Evolutionary conservation across 2,329 filamentous ascomycete species (phyloP).

Genomic region (Ceratocystis cubensis): DNA sequence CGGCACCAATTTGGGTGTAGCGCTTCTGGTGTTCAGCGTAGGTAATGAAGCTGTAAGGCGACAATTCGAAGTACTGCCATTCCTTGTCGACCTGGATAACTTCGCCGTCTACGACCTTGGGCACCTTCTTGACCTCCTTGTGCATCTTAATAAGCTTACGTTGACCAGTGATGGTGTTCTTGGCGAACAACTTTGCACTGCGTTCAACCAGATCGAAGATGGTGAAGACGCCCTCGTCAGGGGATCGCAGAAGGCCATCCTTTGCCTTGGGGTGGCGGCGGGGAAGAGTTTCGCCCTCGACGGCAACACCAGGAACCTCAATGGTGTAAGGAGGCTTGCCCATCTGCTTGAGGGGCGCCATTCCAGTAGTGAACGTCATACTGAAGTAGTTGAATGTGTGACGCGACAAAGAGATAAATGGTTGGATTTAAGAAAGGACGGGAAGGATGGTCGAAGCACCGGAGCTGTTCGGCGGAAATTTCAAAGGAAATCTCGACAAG

Average conservation of each 20-base stretch:
- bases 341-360: slow-evolving; percentile 43
- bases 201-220: slow-evolving; percentile 66
- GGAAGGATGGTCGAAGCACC: background rate
- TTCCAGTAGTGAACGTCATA: slow-evolving; percentile 33
- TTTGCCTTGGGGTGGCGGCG: slow-evolving; percentile 60
- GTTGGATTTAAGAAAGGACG: background rate
- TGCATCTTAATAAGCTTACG: slow-evolving; percentile 66
- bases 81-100: slow-evolving; percentile 74
- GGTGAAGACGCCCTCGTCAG: slow-evolving; percentile 58
- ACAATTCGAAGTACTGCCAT: slow-evolving; percentile 82
- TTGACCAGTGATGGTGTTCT: slow-evolving; percentile 54
- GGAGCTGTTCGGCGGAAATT: slow-evolving; percentile 5
- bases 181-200: slow-evolving; percentile 50
- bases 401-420: background rate
- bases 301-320: slow-evolving; percentile 54
- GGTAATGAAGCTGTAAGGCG: slow-evolving; percentile 60
- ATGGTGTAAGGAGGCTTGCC: slow-evolving; percentile 64
- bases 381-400: slow-evolving; percentile 13
- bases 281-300: slow-evolving; percentile 72
- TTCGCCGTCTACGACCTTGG: slow-evolving; percentile 75
- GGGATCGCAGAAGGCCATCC: slow-evolving; percentile 53
- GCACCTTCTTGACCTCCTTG: slow-evolving; percentile 75
- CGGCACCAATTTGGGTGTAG: slow-evolving; percentile 56
- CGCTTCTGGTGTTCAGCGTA: slow-evolving; percentile 68
- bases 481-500: background rate